Evolutionary conservation across 2,329 filamentous ascomycete genomes (phyloP).

Genomic region (Xylariomycetidae sp.): DNA sequence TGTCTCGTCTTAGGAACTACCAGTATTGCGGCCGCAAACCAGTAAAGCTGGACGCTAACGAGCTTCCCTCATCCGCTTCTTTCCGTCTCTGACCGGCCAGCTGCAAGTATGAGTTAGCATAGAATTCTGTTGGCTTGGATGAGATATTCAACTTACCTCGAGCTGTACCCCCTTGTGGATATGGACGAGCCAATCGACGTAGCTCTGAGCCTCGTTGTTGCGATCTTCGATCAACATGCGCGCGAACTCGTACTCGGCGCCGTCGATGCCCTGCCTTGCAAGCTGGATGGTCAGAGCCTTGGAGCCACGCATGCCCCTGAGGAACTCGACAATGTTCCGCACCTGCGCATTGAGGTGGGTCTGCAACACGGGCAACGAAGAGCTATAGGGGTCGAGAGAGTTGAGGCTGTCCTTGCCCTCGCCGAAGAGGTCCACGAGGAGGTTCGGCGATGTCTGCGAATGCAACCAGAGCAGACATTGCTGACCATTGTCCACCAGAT

Average conservation of each 20-base stretch:
- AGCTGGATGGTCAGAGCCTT: slow-evolving; percentile 88
- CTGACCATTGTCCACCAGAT: slow-evolving; percentile 93
- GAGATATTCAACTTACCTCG: slow-evolving; percentile 52
- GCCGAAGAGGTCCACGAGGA: slow-evolving; percentile 86
- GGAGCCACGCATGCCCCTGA: slow-evolving; percentile 71
- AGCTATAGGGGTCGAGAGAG: slow-evolving; percentile 73
- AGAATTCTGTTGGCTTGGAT: slow-evolving; percentile 3
- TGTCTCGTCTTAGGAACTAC: slow-evolving; percentile 34
- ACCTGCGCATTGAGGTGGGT: slow-evolving; percentile 94
- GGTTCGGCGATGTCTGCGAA: slow-evolving; percentile 82
- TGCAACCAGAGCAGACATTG: slow-evolving; percentile 90
- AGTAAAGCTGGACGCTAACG: slow-evolving; percentile 48
- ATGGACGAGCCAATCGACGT: slow-evolving; percentile 97
- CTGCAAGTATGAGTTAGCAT: too few relatives aligned
- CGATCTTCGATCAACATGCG: slow-evolving; percentile 85
- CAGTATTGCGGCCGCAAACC: slow-evolving; percentile 56
- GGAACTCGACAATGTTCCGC: slow-evolving; percentile 84
- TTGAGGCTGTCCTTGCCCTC: slow-evolving; percentile 65
- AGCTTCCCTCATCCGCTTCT: slow-evolving; percentile 49
- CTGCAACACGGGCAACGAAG: slow-evolving; percentile 73
- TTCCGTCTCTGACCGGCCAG: slow-evolving; percentile 66
- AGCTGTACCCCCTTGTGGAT: slow-evolving; percentile 89
- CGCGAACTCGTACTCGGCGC: slow-evolving; percentile 95
- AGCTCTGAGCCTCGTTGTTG: slow-evolving; percentile 96
- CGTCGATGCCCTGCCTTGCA: slow-evolving; percentile 86